A percentile compares a stretch with the other conserved stretches of the same genome.
Evolutionary conservation across 495 filamentous ascomycete species (phyloP).

Genomic region (Aspergillus incahuasiensis): DNA sequence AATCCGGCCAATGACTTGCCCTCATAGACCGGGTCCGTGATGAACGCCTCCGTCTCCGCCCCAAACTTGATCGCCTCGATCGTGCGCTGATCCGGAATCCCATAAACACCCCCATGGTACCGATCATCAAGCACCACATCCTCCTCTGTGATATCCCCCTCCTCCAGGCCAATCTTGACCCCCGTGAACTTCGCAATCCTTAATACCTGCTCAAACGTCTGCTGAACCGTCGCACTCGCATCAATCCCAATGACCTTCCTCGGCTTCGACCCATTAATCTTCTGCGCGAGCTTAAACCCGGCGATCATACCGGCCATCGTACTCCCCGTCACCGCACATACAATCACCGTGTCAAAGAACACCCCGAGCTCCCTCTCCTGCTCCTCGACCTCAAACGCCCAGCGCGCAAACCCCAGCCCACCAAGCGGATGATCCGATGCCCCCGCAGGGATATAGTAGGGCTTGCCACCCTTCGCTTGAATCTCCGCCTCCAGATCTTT

Average conservation of each 20-base stretch:
- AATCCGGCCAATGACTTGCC: slow-evolving; percentile 64
- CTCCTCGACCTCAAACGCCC: slow-evolving; percentile 56
- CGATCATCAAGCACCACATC: slow-evolving; percentile 57
- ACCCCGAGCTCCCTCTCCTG: slow-evolving; percentile 55
- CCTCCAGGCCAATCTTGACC: slow-evolving; percentile 50
- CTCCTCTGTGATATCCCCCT: slow-evolving; percentile 51
- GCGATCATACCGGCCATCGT: slow-evolving; percentile 61
- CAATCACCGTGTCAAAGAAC: slow-evolving; percentile 57
- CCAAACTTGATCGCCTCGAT: slow-evolving; percentile 58
- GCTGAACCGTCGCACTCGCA: slow-evolving; percentile 51
- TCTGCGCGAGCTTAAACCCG: slow-evolving; percentile 56
- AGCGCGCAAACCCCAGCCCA: slow-evolving; percentile 59
- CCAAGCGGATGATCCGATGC: slow-evolving; percentile 63
- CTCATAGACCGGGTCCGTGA: slow-evolving; percentile 66
- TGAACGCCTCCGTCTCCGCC: slow-evolving; percentile 57
- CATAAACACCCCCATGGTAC: slow-evolving; percentile 59
- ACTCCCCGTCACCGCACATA: slow-evolving; percentile 59
- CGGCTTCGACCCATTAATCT: slow-evolving; percentile 30
- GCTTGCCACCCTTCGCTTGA: slow-evolving; percentile 40
- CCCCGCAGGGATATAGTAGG: slow-evolving; percentile 63
- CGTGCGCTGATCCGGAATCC: slow-evolving; percentile 52
- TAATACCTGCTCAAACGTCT: slow-evolving; percentile 54
- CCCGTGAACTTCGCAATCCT: slow-evolving; percentile 56
- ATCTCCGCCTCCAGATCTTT: slow-evolving; percentile 43
- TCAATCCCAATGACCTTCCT: slow-evolving; percentile 57